Evolutionary conservation across 2,329 filamentous ascomycete species (phyloP).

Genomic region (Huntiella omanensis): DNA sequence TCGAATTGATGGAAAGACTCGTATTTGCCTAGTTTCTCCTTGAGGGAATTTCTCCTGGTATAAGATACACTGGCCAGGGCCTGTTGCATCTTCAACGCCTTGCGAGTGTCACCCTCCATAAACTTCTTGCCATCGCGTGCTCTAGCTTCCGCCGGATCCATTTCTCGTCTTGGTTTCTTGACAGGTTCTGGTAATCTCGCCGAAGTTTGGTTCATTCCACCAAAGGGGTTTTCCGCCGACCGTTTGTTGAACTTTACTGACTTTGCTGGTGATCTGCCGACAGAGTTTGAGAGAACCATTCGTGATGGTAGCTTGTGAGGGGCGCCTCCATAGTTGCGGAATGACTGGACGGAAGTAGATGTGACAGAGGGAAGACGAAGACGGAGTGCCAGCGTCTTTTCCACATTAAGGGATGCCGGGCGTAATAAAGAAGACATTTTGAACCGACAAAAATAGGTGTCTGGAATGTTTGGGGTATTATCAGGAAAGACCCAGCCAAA

Average conservation of each 20-base stretch:
- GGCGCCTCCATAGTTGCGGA: constrained; percentile 5
- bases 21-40: constrained; percentile 41
- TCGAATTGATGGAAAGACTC: constrained; percentile 69
- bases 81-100: constrained; percentile 88
- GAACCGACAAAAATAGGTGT: too few relatives aligned
- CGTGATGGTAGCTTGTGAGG: constrained; percentile 24
- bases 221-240: constrained; percentile 29
- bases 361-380: not conserved
- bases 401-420: not conserved
- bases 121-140: constrained; percentile 18
- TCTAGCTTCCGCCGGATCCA: too few relatives aligned
- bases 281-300: constrained; percentile 38
- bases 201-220: constrained; percentile 35
- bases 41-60: constrained; percentile 35
- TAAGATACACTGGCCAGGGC: constrained; percentile 62
- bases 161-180: too few relatives aligned
- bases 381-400: not conserved
- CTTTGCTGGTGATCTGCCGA: constrained; percentile 23
- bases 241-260: constrained; percentile 21
- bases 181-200: constrained; percentile 19
- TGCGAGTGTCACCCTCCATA: constrained; percentile 26
- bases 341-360: not conserved
- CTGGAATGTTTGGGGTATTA: too few relatives aligned
- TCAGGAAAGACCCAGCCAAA: too few relatives aligned
- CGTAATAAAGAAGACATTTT: constrained; percentile 1